Conservation (phyloP, 257 asterid genomes). For the Przewalskia tangutica region DNA sequence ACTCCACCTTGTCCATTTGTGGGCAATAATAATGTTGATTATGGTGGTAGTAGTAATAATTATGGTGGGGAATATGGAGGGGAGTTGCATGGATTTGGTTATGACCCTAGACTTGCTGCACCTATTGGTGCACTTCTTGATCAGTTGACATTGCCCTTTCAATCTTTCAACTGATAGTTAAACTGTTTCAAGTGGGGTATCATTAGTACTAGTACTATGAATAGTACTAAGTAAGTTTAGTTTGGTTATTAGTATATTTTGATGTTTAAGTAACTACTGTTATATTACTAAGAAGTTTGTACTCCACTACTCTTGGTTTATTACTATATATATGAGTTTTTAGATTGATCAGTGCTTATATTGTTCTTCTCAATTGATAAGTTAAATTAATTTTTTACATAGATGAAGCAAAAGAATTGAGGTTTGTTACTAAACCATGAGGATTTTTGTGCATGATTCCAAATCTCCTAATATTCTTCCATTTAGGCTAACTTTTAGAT, state of each 20-base stretch:
- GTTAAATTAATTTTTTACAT: too few species aligned
- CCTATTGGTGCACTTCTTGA: slow-evolving; percentile 76
- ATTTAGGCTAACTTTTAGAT: too few species aligned
- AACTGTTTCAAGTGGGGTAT: slow-evolving; percentile 1
- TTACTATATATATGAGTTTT: not conserved
- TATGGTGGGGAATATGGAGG: slow-evolving; percentile 14
- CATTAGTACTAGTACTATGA: not conserved
- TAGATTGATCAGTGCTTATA: not conserved
- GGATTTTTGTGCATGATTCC: too few species aligned
- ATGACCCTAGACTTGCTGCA: slow-evolving; percentile 55
- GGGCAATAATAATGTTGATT: not conserved
- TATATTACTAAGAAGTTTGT: not conserved
- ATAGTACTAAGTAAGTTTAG: not conserved
- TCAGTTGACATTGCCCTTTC: slow-evolving; percentile 70
- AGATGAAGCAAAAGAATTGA: too few species aligned
- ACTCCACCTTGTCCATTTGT: slow-evolving; percentile 61
- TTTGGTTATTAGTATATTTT: not conserved
- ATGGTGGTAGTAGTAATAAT: not conserved
- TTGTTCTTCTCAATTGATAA: too few species aligned
- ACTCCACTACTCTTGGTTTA: not conserved
- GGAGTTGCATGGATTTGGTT: slow-evolving; percentile 70
- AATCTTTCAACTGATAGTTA: slow-evolving; percentile 25
- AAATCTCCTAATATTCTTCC: too few species aligned
- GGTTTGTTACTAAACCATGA: too few species aligned
- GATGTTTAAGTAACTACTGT: not conserved